These are phyloP conservation scores for Blastomyces silverae DNA, from an alignment of 2,329 filamentous ascomycete genomes.

Conservation along the genomic window DNA sequence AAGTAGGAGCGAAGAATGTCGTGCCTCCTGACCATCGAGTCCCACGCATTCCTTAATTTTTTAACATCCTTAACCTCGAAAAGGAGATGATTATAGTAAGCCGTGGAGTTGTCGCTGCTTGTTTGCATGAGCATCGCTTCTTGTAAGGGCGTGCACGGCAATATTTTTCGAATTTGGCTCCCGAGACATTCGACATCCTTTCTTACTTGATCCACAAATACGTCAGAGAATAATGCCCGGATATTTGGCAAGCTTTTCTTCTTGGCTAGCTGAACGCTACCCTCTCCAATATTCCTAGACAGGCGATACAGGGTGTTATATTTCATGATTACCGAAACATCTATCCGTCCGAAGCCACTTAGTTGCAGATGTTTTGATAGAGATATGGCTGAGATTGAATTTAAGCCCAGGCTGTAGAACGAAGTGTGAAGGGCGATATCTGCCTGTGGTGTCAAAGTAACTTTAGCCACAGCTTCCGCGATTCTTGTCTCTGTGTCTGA, in stretches of 20 bases:
- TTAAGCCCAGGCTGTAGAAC: conserved; percentile 70
- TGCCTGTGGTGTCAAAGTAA: conserved; percentile 42
- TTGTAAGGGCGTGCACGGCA: conserved; percentile 81
- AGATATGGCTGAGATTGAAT: conserved; percentile 74
- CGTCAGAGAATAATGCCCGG: conserved; percentile 23
- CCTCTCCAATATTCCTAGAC: background rate
- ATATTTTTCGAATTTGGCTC: conserved; percentile 47
- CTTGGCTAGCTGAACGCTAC: background rate
- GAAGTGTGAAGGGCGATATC: conserved; percentile 60
- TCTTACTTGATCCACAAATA: conserved; percentile 30
- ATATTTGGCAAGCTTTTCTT: conserved; percentile 7
- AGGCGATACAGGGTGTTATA: conserved; percentile 61
- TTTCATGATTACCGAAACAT: conserved; percentile 64
- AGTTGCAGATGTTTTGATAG: conserved; percentile 54
- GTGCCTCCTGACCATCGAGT: conserved; percentile 57
- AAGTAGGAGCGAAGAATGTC: conserved; percentile 75
- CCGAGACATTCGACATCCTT: conserved; percentile 31
- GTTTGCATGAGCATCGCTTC: conserved; percentile 72
- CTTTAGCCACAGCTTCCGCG: conserved; percentile 48
- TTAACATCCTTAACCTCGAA: conserved; percentile 52
- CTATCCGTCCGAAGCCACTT: conserved; percentile 44
- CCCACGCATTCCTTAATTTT: conserved; percentile 56
- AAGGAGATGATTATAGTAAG: conserved; percentile 67
- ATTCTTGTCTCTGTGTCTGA: conserved; percentile 52
- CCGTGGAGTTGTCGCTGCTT: conserved; percentile 37